Percentiles rank a stretch among this genome's conserved stretches.
These are phyloP conservation scores for Russula emetica DNA, from an alignment of 768 basidiomycete genomes.

Conservation along the genomic window DNA sequence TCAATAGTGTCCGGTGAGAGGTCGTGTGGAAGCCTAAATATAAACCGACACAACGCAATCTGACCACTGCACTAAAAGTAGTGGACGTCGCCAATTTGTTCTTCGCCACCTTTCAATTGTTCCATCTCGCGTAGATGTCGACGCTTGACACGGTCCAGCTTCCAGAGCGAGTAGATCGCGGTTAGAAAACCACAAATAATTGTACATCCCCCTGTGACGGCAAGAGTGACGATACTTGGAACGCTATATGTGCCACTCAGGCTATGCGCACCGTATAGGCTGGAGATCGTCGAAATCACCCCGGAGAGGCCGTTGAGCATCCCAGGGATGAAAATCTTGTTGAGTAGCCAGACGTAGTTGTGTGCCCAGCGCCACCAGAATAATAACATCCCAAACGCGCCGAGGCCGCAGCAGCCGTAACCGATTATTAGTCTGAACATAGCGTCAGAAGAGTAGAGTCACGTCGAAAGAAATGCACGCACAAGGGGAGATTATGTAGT, in stretches of 20 bases:
- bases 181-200: constrained; percentile 14
- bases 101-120: neutral
- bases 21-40: neutral
- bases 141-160: constrained; percentile 8
- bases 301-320: constrained; percentile 20
- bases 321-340: constrained; percentile 17
- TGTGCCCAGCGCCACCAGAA: constrained; percentile 20
- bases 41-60: too few relatives aligned
- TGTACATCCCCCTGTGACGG: constrained; percentile 9
- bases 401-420: constrained; percentile 15
- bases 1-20: neutral
- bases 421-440: constrained; percentile 11
- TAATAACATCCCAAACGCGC: constrained; percentile 19
- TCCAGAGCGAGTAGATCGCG: constrained; percentile 4
- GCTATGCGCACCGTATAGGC: constrained; percentile 2
- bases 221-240: constrained; percentile 12
- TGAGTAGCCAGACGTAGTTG: constrained; percentile 23
- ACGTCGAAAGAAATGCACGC: neutral
- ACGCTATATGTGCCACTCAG: neutral
- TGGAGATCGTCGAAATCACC: constrained; percentile 14
- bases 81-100: neutral
- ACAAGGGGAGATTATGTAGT: constrained; percentile 18
- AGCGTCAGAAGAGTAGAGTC: neutral
- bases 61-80: neutral
- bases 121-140: constrained; percentile 2